A percentile compares a stretch with the other conserved stretches of the same genome.
These are phyloP conservation scores for Fusarium albidum DNA, from an alignment of 2,329 filamentous ascomycete species.

Conservation along the genomic window DNA sequence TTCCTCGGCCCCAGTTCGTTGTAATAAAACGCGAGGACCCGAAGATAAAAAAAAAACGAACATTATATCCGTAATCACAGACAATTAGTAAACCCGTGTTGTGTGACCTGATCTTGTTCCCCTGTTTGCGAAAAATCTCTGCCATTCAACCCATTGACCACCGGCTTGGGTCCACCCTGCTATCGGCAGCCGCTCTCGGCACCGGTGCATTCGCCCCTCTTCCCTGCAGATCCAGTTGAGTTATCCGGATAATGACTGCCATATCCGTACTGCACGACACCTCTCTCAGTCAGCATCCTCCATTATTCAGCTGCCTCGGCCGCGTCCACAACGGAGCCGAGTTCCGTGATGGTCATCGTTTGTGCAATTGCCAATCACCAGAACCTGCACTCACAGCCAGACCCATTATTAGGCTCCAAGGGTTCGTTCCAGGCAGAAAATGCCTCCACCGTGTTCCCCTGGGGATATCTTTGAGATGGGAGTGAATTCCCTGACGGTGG, in stretches of 20 bases:
- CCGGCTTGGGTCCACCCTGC: conserved; percentile 17
- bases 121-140: conserved; percentile 14
- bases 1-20: conserved; percentile 19
- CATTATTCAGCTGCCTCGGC: conserved; percentile 20
- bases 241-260: conserved; percentile 22
- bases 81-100: conserved; percentile 23
- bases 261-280: conserved; percentile 24
- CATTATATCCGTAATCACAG: background rate
- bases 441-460: conserved; percentile 21
- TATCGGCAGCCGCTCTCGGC: conserved; percentile 34
- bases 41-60: conserved; percentile 11
- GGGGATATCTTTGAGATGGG: conserved; percentile 9
- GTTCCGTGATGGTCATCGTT: conserved; percentile 7
- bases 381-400: background rate
- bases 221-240: conserved; percentile 9
- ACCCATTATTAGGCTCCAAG: conserved; percentile 35
- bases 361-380: background rate
- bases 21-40: conserved; percentile 11
- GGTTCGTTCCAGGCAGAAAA: conserved; percentile 10
- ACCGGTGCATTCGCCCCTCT: conserved; percentile 19
- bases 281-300: background rate
- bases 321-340: conserved; percentile 27
- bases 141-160: conserved; percentile 6
- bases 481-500: background rate
- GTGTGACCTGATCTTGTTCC: conserved; percentile 1